Evolutionary conservation across 78 protist species (phyloP).

Genomic region (Chrysochromulina parva): DNA sequence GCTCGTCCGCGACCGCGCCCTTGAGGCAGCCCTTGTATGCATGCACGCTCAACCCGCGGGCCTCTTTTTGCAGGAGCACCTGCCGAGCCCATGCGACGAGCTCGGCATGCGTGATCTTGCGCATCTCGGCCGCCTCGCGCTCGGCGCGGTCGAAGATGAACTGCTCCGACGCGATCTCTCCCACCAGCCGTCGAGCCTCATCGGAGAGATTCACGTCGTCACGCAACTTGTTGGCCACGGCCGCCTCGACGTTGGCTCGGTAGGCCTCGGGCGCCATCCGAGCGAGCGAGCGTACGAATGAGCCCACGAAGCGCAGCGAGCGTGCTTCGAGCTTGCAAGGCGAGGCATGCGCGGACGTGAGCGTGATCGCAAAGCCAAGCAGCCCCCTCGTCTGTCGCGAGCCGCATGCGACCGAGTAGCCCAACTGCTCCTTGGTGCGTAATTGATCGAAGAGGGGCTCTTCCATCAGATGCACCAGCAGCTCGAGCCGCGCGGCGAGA

Average conservation of each 20-base stretch:
- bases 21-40: too few relatives aligned
- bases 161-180: not conserved
- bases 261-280: not conserved
- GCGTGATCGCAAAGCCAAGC: not conserved
- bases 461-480: not conserved
- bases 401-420: not conserved
- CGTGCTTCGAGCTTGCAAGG: not conserved
- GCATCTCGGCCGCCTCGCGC: not conserved
- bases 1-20: too few relatives aligned
- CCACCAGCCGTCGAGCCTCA: not conserved
- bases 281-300: not conserved
- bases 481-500: not conserved
- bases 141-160: not conserved
- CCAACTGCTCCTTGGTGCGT: constrained; percentile 50
- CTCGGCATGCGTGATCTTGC: not conserved
- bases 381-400: not conserved
- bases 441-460: constrained; percentile 33
- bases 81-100: not conserved
- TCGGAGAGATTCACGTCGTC: not conserved
- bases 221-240: not conserved
- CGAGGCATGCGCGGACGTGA: not conserved
- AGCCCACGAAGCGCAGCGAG: not conserved
- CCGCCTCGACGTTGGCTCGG: not conserved
- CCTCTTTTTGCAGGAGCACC: too few relatives aligned
- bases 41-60: too few relatives aligned